Percentiles rank a stretch among this genome's conserved stretches.
Conservation (phyloP, 2,329 filamentous ascomycete species). For the Ceratocystis lukuohia region DNA sequence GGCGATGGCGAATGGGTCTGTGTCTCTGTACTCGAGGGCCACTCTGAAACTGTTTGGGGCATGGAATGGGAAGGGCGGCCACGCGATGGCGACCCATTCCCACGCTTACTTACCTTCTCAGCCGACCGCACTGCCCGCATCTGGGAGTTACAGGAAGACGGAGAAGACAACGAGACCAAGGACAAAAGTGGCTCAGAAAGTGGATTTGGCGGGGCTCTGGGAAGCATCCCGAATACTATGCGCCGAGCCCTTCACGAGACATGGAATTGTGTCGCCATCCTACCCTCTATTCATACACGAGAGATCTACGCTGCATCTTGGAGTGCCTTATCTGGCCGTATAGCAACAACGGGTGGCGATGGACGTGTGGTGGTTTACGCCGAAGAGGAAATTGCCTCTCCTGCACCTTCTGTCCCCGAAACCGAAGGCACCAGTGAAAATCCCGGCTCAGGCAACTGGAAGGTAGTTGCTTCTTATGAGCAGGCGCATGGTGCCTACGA, state of each 20-base stretch:
- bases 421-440: background rate
- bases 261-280: slow-evolving; percentile 64
- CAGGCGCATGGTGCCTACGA: slow-evolving; percentile 85
- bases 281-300: slow-evolving; percentile 63
- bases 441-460: slow-evolving; percentile 46
- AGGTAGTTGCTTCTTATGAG: slow-evolving; percentile 51
- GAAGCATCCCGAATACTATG: slow-evolving; percentile 72
- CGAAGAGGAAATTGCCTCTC: slow-evolving; percentile 34
- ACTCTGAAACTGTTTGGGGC: slow-evolving; percentile 80
- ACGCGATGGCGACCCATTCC: slow-evolving; percentile 32
- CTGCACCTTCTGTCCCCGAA: slow-evolving; percentile 10
- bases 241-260: slow-evolving; percentile 63
- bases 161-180: slow-evolving; percentile 30
- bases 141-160: slow-evolving; percentile 54
- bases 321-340: slow-evolving; percentile 61
- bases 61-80: slow-evolving; percentile 53
- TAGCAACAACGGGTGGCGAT: slow-evolving; percentile 85
- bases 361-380: slow-evolving; percentile 67
- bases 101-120: slow-evolving; percentile 66
- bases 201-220: slow-evolving; percentile 34
- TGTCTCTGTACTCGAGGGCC: slow-evolving; percentile 66
- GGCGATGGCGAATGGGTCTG: slow-evolving; percentile 84
- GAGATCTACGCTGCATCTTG: slow-evolving; percentile 77
- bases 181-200: slow-evolving; percentile 26
- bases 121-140: slow-evolving; percentile 69